These are phyloP conservation scores for Eucalyptus guilfoylei DNA, from an alignment of 345 rosid species.

Conservation along the genomic window DNA sequence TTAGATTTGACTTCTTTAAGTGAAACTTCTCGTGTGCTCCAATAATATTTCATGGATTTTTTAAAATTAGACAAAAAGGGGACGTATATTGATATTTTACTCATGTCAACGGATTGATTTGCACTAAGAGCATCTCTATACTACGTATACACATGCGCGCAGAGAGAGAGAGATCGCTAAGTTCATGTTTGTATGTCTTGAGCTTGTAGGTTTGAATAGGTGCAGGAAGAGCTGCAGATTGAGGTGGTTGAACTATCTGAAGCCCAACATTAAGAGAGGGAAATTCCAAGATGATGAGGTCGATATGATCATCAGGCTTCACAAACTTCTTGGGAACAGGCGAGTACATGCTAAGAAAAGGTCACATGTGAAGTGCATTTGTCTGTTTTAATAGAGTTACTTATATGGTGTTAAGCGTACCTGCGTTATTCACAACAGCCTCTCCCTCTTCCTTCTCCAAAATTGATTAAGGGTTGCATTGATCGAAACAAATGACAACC, in stretches of 20 bases:
- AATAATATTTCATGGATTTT: too few species aligned
- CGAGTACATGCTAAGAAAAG: neutral
- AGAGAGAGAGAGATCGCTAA: neutral
- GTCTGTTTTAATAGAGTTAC: neutral
- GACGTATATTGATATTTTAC: too few species aligned
- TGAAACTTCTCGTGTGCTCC: neutral
- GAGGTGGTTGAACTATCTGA: constrained; percentile 9
- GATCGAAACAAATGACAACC: neutral
- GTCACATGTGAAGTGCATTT: neutral
- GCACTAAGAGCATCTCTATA: neutral
- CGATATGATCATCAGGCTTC: constrained; percentile 1
- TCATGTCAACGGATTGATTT: neutral
- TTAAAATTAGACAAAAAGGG: too few species aligned
- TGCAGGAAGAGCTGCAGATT: constrained; percentile 10
- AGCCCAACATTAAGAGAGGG: constrained; percentile 8
- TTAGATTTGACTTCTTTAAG: too few species aligned
- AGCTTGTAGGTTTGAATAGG: neutral
- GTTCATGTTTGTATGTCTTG: neutral
- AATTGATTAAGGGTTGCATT: neutral
- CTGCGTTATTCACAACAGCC: neutral
- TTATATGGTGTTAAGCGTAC: neutral
- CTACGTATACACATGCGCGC: neutral
- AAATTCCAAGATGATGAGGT: constrained; percentile 7
- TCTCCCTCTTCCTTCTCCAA: neutral
- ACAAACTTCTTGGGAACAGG: constrained; percentile 10